phyloP scores from a whole-genome alignment of 140 eudicot genomes.

The Stevia rebaudiana region DNA sequence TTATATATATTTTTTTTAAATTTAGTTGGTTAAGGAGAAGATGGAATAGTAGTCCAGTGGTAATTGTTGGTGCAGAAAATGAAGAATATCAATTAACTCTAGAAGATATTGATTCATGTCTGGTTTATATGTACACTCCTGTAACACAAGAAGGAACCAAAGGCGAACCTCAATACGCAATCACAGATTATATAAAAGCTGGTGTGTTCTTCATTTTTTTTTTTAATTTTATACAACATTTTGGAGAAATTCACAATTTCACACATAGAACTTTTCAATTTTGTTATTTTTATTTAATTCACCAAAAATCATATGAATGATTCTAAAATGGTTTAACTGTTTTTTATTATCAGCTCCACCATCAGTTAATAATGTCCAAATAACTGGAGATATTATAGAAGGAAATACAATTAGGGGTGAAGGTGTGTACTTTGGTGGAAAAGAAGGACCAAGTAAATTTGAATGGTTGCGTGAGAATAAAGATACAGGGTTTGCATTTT shows the following conservation, averaged over 20 bases:
- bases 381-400: conserved; percentile 72
- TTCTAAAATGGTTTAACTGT: not conserved
- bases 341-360: conserved; percentile 73
- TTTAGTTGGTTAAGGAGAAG: conserved; percentile 87
- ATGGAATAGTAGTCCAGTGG: conserved; percentile 98
- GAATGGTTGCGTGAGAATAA: conserved; percentile 92
- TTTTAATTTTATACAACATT: not conserved
- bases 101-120: conserved; percentile 83
- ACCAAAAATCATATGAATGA: not conserved
- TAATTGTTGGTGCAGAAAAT: conserved; percentile 81
- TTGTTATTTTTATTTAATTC: not conserved
- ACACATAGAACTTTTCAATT: not conserved
- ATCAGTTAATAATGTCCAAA: conserved; percentile 65
- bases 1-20: not conserved
- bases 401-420: conserved; percentile 59
- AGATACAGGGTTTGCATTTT: conserved; percentile 65
- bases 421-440: conserved; percentile 94
- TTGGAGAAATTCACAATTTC: not conserved
- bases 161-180: conserved; percentile 98
- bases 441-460: conserved; percentile 97
- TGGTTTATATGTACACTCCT: conserved; percentile 96
- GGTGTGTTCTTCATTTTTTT: conserved; percentile 37
- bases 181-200: conserved; percentile 89
- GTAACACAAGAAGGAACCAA: conserved; percentile 91
- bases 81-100: conserved; percentile 67